Conservation (phyloP, 2,329 filamentous ascomycete species). For the Aspergillus quadricinctus region DNA sequence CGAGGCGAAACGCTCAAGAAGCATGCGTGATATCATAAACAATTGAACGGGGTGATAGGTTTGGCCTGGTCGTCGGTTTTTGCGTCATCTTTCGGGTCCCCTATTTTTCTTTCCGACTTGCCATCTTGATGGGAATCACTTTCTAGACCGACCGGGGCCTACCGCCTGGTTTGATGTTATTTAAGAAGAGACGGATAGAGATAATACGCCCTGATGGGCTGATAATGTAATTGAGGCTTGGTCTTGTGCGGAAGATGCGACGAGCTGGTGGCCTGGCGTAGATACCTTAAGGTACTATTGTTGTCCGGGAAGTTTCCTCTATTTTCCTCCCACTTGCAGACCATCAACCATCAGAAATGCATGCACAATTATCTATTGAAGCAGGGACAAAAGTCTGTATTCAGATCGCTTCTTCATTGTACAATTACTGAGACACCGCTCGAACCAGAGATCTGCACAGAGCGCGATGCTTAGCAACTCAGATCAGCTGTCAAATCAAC, state of each 20-base stretch:
- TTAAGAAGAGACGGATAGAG: conserved; percentile 15
- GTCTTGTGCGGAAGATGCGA: neutral
- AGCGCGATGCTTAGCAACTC: neutral
- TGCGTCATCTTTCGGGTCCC: neutral
- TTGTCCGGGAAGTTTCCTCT: neutral
- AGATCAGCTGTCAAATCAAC: neutral
- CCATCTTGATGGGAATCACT: neutral
- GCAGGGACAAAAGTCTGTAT: too few relatives aligned
- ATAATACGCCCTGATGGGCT: conserved; percentile 13
- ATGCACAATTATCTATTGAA: too few relatives aligned
- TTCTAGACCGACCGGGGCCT: neutral
- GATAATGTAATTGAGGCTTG: conserved; percentile 5
- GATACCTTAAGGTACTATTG: too few relatives aligned
- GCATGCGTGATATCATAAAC: neutral
- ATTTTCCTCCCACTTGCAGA: neutral
- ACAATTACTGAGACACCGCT: neutral
- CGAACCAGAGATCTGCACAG: neutral
- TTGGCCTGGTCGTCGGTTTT: neutral
- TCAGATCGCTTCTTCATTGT: too few relatives aligned
- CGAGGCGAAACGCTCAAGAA: neutral
- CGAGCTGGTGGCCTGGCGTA: too few relatives aligned
- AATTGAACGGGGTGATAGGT: neutral
- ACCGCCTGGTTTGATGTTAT: conserved; percentile 13
- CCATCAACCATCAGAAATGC: neutral
- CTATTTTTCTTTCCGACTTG: neutral